Conservation (phyloP, 345 rosid species). For the Pistacia integerrima region DNA sequence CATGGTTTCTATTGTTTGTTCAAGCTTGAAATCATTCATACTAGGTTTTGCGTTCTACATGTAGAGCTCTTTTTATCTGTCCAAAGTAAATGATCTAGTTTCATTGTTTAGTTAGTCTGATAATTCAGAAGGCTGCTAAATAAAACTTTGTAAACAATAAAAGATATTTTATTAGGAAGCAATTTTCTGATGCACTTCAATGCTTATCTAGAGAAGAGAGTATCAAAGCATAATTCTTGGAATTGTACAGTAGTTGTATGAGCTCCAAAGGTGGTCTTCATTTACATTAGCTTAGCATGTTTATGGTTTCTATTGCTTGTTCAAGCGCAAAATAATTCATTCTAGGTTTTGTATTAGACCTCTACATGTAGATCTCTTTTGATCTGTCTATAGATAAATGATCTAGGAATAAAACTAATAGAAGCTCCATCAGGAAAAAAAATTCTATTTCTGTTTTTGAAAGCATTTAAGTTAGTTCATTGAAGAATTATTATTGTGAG, state of each 20-base stretch:
- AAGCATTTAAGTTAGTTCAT: background rate
- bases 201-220: background rate
- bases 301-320: background rate
- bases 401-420: background rate
- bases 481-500: background rate
- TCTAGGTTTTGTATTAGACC: background rate
- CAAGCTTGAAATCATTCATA: background rate
- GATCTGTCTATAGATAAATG: background rate
- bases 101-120: slow-evolving; percentile 3
- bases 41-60: background rate
- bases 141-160: background rate
- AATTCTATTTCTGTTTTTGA: background rate
- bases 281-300: background rate
- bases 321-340: background rate
- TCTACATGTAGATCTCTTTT: background rate
- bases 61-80: too few relatives aligned
- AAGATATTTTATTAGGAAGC: background rate
- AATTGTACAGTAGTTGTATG: background rate
- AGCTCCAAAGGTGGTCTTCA: background rate
- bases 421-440: background rate
- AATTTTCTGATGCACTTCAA: background rate
- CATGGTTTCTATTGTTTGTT: slow-evolving; percentile 3
- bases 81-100: background rate
- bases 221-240: background rate
- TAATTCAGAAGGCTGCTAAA: background rate